Evolutionary conservation across 306 rosid species (phyloP).

Genomic region (Cyclanthera cordifolia): DNA sequence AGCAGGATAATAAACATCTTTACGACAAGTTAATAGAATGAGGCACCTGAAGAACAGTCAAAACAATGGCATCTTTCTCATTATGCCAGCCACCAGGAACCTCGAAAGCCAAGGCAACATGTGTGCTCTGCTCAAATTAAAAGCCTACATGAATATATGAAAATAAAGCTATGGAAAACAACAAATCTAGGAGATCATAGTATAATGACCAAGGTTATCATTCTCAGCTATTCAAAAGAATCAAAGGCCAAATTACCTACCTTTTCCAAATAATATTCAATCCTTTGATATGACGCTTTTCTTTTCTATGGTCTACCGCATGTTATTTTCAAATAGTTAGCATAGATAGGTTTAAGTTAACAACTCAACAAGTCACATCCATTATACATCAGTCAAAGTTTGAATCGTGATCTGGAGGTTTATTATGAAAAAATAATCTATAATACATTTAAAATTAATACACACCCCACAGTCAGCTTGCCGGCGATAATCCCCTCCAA

Average conservation of each 20-base stretch:
- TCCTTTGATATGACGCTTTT: neutral
- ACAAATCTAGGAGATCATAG: neutral
- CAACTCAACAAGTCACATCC: neutral
- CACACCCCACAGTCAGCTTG: constrained; percentile 74
- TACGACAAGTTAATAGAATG: constrained; percentile 13
- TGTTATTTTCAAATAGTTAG: neutral
- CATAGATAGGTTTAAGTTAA: neutral
- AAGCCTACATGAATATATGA: constrained; percentile 12
- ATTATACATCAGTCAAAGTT: neutral
- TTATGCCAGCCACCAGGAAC: constrained; percentile 94
- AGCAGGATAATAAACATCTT: neutral
- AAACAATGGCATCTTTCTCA: constrained; percentile 72
- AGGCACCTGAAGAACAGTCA: constrained; percentile 86
- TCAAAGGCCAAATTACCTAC: neutral
- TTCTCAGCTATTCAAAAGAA: neutral
- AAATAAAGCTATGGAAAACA: neutral
- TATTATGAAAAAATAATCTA: neutral
- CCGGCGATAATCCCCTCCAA: constrained; percentile 89
- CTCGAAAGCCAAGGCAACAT: constrained; percentile 93
- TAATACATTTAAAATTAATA: neutral
- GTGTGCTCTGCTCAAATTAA: constrained; percentile 46
- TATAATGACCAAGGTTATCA: neutral
- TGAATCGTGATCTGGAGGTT: neutral
- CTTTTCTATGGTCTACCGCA: neutral
- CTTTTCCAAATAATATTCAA: neutral